Evolutionary conservation across 1,284 basidiomycete species (phyloP).

Genomic region (Wolfiporia cocos): DNA sequence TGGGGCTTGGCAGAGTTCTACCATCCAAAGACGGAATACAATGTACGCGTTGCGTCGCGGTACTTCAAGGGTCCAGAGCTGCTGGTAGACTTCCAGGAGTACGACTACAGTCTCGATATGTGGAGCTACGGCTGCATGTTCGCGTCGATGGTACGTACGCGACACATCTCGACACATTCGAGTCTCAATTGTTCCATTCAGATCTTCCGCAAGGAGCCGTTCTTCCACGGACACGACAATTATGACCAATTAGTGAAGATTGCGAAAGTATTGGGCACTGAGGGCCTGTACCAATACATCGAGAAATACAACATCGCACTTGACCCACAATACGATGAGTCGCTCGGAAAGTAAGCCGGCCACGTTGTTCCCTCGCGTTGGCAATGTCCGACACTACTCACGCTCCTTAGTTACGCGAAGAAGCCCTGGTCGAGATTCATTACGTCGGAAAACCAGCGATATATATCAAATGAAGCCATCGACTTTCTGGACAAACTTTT

Average conservation of each 20-base stretch:
- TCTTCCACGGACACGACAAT: constrained; percentile 99
- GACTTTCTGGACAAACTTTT: constrained; percentile 96
- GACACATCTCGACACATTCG: not conserved
- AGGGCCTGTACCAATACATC: constrained; percentile 87
- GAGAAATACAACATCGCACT: constrained; percentile 94
- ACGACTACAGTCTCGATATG: constrained; percentile 96
- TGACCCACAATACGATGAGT: constrained; percentile 86
- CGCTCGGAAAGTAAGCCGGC: constrained; percentile 66
- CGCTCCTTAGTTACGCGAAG: constrained; percentile 73
- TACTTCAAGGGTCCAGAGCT: constrained; percentile 99
- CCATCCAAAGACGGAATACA: constrained; percentile 96
- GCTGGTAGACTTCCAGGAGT: constrained; percentile 97
- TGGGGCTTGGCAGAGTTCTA: constrained; percentile 99
- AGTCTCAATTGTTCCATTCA: constrained; percentile 24
- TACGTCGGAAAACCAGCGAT: constrained; percentile 93
- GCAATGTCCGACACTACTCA: too few species aligned
- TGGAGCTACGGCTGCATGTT: constrained; percentile 99
- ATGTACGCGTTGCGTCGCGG: constrained; percentile 94
- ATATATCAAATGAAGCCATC: constrained; percentile 97
- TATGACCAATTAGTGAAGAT: constrained; percentile 99
- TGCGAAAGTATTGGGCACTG: constrained; percentile 94
- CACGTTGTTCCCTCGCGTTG: not conserved
- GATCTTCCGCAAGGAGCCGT: constrained; percentile 99
- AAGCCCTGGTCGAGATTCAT: constrained; percentile 95
- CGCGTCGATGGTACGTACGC: constrained; percentile 81